Evolutionary conservation across 73 alveolate genomes (phyloP).

Genomic region (Blepharisma stoltei): DNA sequence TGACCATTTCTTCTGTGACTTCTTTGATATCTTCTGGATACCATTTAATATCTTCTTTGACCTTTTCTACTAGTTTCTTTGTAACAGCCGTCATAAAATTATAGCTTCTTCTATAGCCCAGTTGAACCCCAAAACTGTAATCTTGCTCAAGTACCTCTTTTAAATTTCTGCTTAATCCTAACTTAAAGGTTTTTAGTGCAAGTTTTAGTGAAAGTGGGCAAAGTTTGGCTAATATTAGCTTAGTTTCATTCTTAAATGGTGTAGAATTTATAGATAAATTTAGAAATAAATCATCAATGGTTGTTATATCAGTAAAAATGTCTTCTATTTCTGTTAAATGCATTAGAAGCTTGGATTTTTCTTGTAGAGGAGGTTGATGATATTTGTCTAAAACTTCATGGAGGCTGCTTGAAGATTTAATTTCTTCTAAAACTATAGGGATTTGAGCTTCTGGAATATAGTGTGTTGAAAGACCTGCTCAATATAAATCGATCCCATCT

Average conservation of each 20-base stretch:
- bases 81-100: background rate
- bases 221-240: background rate
- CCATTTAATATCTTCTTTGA: too few relatives aligned
- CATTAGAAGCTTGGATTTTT: background rate
- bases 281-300: background rate
- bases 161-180: background rate
- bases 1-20: too few relatives aligned
- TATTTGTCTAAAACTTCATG: background rate
- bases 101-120: background rate
- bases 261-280: background rate
- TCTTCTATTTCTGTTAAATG: background rate
- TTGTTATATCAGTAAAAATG: background rate
- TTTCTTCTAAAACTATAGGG: background rate
- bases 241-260: background rate
- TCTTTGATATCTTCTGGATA: too few relatives aligned
- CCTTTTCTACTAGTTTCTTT: background rate
- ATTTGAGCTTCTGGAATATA: background rate
- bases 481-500: background rate
- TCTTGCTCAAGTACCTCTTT: background rate
- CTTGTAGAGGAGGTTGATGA: background rate
- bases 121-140: background rate
- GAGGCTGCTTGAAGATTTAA: background rate
- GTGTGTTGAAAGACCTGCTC: background rate
- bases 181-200: background rate
- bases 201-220: background rate